phyloP scores from a whole-genome alignment of 768 basidiomycete species.

The Amanita fuliginea region DNA sequence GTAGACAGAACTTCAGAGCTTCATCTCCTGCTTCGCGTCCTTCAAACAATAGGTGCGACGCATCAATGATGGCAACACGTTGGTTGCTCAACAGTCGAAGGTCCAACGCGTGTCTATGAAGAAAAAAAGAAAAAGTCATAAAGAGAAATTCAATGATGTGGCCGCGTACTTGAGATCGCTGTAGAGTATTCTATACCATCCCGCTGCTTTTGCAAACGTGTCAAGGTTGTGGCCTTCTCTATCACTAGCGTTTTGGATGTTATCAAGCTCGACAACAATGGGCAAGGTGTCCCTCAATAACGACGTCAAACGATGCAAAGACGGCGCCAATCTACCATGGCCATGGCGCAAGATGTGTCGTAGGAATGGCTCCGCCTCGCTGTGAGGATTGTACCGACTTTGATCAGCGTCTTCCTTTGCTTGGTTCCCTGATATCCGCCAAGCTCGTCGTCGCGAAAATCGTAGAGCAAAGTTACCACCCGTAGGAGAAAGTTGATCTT shows the following conservation, averaged over 20 bases:
- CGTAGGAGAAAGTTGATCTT: conserved; percentile 57
- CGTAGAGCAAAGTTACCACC: conserved; percentile 66
- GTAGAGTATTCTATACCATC: conserved; percentile 74
- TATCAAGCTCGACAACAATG: conserved; percentile 62
- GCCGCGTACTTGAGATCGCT: conserved; percentile 46
- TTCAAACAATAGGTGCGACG: conserved; percentile 47
- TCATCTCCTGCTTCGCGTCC: conserved; percentile 10
- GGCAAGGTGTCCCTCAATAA: conserved; percentile 71
- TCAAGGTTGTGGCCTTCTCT: conserved; percentile 33
- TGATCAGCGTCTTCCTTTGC: conserved; percentile 9
- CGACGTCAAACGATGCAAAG: conserved; percentile 55
- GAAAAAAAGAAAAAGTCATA: conserved; percentile 2
- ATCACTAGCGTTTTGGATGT: conserved; percentile 27
- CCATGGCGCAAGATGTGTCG: conserved; percentile 54
- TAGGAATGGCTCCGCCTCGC: conserved; percentile 68
- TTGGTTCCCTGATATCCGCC: conserved; percentile 13
- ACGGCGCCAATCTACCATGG: conserved; percentile 52
- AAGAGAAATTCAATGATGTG: neutral
- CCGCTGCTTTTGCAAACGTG: conserved; percentile 68
- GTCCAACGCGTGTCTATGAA: conserved; percentile 61
- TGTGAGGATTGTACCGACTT: conserved; percentile 58
- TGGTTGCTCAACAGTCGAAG: conserved; percentile 61
- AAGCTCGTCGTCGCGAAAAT: conserved; percentile 42
- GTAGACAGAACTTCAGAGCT: conserved; percentile 24
- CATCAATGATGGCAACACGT: conserved; percentile 66